Evolutionary conservation across 495 filamentous ascomycete genomes (phyloP), one percentile per base, ranked within the genome.

Genomic region (Neurospora sp.): DNA sequence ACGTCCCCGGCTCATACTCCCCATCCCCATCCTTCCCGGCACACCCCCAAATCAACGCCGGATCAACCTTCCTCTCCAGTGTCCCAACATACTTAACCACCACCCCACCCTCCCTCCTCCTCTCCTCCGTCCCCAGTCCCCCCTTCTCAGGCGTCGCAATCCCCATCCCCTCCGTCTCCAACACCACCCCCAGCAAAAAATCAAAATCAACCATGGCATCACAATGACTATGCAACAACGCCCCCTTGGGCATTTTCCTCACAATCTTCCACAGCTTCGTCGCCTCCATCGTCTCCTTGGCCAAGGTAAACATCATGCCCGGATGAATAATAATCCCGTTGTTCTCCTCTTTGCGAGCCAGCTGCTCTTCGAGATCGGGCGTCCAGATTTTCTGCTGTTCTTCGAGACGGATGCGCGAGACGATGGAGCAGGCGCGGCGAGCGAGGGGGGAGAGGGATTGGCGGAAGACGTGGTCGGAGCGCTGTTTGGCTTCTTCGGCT

Each of bases 121-220:
- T 86, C 14, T 83, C 74, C 16, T 80, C 74, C 0, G 84, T 83
- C 6, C 81, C 75, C 18, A 96, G 83, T 1, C 90, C 83, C 3
- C 81, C 78, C 35, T 31, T 66, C 18, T 88, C 79, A 6, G 89
- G 85, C 23, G 75, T 77, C 11, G 83, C 83, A 38, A 98, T 87
- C 78, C 91, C 88, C 75, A 98, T 91, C 0, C 94, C 94, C 0
- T 89, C 86, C 0, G 91, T 95, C 5, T 85, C 84, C 40, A 98
- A 85, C 3, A 91, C 88, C 74, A 90, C 84, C 16, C 89, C 86
- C 46, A 97, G 84, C 4, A 97, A 81, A 81, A 89, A 95, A 74
- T 93, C 91, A 66, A 93, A 86, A 77, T 97, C 93, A 70, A 96
- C 91, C 90, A 97, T 95, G 74, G 93, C 93, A 79, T 96, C 91